Evolutionary conservation across 345 rosid species (phyloP).

Genomic region (Boechera divaricarpa): DNA sequence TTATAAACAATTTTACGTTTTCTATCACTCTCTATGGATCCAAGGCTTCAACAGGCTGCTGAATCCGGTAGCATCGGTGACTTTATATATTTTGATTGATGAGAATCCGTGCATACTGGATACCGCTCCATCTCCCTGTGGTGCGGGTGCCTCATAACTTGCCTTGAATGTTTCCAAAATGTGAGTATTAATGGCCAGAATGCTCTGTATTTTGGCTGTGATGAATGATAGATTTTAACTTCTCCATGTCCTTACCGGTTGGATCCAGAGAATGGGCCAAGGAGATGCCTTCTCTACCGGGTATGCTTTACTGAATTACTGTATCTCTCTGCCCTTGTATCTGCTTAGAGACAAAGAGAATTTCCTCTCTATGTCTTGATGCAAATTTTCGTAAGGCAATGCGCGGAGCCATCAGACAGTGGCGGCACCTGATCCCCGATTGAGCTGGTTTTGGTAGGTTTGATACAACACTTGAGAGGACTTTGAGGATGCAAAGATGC

Average conservation of each 20-base stretch:
- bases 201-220: constrained; percentile 41
- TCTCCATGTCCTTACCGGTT: constrained; percentile 33
- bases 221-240: constrained; percentile 28
- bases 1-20: too few species aligned
- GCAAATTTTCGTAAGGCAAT: not conserved
- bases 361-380: not conserved
- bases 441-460: constrained; percentile 24
- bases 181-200: constrained; percentile 2
- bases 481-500: not conserved
- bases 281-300: not conserved
- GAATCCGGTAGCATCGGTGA: constrained; percentile 10
- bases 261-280: constrained; percentile 13
- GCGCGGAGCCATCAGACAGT: not conserved
- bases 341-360: too few species aligned
- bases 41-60: too few species aligned
- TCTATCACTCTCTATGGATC: too few species aligned
- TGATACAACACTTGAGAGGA: constrained; percentile 12
- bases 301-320: not conserved
- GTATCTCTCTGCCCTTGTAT: not conserved
- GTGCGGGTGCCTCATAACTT: not conserved
- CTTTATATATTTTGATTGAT: not conserved
- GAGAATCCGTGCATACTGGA: not conserved
- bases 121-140: not conserved
- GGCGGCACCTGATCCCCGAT: not conserved
- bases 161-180: constrained; percentile 28